Evolutionary conservation across 257 asterid genomes (phyloP).

Genomic region (Ballota nigra): DNA sequence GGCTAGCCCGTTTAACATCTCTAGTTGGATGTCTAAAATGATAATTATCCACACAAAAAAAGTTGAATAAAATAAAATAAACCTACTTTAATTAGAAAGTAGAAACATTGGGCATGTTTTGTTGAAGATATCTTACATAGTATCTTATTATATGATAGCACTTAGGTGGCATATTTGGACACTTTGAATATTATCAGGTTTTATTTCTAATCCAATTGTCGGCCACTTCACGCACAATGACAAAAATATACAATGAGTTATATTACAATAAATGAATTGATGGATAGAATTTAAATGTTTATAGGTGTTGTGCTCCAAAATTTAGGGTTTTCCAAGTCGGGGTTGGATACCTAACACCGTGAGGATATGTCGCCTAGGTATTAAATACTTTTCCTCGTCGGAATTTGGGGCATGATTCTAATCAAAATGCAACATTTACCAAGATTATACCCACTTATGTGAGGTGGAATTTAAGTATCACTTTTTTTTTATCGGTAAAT

Average conservation of each 20-base stretch:
- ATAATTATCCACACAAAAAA: too few species aligned
- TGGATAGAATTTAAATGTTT: background rate
- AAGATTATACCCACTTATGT: too few species aligned
- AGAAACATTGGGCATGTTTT: background rate
- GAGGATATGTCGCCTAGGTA: too few species aligned
- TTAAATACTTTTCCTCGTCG: too few species aligned
- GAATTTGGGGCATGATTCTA: too few species aligned
- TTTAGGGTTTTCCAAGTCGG: background rate
- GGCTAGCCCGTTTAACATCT: too few species aligned
- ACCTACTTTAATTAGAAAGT: background rate
- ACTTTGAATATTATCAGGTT: background rate
- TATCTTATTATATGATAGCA: background rate
- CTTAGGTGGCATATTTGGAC: conserved; percentile 8
- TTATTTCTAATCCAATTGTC: conserved; percentile 23
- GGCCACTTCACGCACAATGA: conserved; percentile 21
- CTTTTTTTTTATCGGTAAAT: too few species aligned
- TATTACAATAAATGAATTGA: background rate
- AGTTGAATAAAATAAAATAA: background rate
- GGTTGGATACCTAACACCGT: too few species aligned
- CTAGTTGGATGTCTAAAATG: too few species aligned
- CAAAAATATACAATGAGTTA: background rate
- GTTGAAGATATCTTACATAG: background rate
- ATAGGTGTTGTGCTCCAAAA: too few species aligned
- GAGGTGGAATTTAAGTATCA: too few species aligned
- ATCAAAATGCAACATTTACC: too few species aligned